phyloP scores from a whole-genome alignment of 495 filamentous ascomycete genomes.

The Aspergillus cavernicola region DNA sequence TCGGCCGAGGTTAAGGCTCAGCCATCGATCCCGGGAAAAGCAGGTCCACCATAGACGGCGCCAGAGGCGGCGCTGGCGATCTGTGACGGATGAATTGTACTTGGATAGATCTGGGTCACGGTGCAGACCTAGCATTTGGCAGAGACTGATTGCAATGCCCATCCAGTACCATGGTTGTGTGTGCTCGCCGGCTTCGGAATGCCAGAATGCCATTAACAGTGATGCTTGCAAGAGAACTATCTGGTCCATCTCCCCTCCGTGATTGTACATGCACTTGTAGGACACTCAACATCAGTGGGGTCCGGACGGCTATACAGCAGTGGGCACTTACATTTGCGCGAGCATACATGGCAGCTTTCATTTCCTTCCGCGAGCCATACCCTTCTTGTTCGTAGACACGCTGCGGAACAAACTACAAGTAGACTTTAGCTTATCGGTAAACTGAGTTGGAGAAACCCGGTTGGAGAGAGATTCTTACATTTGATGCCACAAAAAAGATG shows the following conservation, averaged over 20 bases:
- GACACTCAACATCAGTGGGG: neutral
- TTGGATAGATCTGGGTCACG: slow-evolving; percentile 19
- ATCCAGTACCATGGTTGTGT: slow-evolving; percentile 37
- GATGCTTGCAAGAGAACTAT: slow-evolving; percentile 36
- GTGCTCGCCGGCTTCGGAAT: slow-evolving; percentile 35
- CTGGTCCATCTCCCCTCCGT: slow-evolving; percentile 31
- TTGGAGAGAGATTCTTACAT: slow-evolving; percentile 21
- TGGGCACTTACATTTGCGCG: slow-evolving; percentile 30
- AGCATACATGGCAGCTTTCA: slow-evolving; percentile 37
- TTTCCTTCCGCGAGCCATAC: slow-evolving; percentile 30
- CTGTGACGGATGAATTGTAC: slow-evolving; percentile 20
- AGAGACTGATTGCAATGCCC: slow-evolving; percentile 32
- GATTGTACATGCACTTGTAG: slow-evolving; percentile 34
- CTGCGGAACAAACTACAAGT: slow-evolving; percentile 23
- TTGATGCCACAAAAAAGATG: slow-evolving; percentile 36
- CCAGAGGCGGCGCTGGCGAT: slow-evolving; percentile 30
- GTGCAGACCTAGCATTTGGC: slow-evolving; percentile 34
- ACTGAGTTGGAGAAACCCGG: neutral
- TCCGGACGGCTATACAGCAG: neutral
- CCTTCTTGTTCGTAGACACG: slow-evolving; percentile 27
- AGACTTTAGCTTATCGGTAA: neutral
- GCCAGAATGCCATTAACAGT: slow-evolving; percentile 38
- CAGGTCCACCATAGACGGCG: slow-evolving; percentile 41
- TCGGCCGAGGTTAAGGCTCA: slow-evolving; percentile 33
- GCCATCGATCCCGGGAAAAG: slow-evolving; percentile 38